Conservation (phyloP, 768 basidiomycete species). For the Ephemerocybe angulata region DNA sequence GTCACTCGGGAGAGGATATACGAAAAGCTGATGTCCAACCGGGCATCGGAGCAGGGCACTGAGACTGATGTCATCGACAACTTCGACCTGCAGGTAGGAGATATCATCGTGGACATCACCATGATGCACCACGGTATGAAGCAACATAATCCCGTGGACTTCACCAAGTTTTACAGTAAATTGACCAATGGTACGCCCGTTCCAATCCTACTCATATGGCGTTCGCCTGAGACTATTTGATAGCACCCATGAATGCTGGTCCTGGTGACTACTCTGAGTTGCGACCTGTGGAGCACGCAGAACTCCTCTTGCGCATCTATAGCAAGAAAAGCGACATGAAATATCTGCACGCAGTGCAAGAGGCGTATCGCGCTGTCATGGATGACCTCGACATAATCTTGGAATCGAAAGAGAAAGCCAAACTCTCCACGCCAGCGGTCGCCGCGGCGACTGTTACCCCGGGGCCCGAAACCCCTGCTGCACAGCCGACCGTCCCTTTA, state of each 20-base stretch:
- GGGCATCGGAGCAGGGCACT: no score
- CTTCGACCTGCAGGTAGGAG: constrained; percentile 34
- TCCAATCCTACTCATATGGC: not conserved
- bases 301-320: constrained; percentile 66
- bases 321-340: constrained; percentile 48
- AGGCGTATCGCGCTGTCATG: constrained; percentile 53
- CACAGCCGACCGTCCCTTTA: not conserved
- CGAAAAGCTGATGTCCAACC: not conserved
- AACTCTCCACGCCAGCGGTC: no score
- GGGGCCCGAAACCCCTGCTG: not conserved
- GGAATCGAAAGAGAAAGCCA: no score
- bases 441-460: no score
- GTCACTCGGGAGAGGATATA: constrained; percentile 32
- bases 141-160: constrained; percentile 63
- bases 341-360: constrained; percentile 62
- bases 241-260: constrained; percentile 44
- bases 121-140: constrained; percentile 78
- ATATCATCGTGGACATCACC: constrained; percentile 63
- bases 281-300: constrained; percentile 63
- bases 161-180: constrained; percentile 74
- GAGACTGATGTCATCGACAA: constrained; percentile 16
- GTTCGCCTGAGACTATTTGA: not conserved
- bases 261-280: constrained; percentile 61
- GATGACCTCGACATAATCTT: constrained; percentile 23
- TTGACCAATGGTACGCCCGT: constrained; percentile 48